Conservation (phyloP, 768 basidiomycete species). For the Leccinellum albellum region DNA sequence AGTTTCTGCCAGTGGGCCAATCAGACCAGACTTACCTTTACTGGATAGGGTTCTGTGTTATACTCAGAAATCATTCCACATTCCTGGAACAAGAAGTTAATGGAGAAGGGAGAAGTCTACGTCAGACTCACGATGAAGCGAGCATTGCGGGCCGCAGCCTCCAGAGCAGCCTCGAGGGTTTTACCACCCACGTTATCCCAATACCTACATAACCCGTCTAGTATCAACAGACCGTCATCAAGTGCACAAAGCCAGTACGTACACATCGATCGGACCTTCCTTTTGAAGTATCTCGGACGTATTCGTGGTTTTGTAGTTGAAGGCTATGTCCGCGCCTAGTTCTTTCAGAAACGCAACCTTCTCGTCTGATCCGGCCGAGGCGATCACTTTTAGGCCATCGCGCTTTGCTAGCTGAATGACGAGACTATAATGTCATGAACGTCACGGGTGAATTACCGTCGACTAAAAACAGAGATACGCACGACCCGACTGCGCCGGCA, state of each 20-base stretch:
- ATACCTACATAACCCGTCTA: conserved; percentile 1
- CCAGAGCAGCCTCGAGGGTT: conserved; percentile 52
- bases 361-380: conserved; percentile 65
- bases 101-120: not conserved
- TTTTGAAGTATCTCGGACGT: conserved; percentile 49
- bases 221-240: not conserved
- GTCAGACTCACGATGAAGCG: conserved; percentile 41
- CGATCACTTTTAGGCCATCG: conserved; percentile 61
- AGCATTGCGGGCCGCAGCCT: conserved; percentile 39
- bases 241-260: conserved; percentile 2
- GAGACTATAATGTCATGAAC: conserved; percentile 25
- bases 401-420: conserved; percentile 50
- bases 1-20: conserved; percentile 5
- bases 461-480: conserved; percentile 17
- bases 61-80: conserved; percentile 27
- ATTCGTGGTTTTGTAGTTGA: conserved; percentile 67
- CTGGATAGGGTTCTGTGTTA: conserved; percentile 5
- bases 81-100: conserved; percentile 22
- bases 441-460: conserved; percentile 3
- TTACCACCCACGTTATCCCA: conserved; percentile 24
- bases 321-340: conserved; percentile 62
- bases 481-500: conserved; percentile 56
- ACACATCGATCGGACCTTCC: conserved; percentile 58
- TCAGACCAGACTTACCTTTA: conserved; percentile 5
- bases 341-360: conserved; percentile 61